Base-by-base conservation (phyloP, 441 rosid genomes). In the Gossypium schwendimanii region DNA sequence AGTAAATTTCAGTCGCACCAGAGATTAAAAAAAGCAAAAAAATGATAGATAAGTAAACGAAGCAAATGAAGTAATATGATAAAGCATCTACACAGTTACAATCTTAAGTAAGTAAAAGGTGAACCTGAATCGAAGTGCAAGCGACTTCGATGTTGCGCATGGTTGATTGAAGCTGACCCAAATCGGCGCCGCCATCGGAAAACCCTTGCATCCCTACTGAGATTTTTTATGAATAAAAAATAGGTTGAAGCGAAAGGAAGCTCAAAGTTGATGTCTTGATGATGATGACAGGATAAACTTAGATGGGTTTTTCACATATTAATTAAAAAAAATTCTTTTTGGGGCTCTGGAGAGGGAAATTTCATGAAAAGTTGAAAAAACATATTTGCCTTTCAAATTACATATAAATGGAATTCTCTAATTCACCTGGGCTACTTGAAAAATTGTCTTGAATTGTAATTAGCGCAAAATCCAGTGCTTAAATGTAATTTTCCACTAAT, bases 111-210 rank as follows among this genome's bases (percentile, higher is more conserved):
- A 63, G 73, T 70, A 72, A 80, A 64, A 17, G 18, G 18, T 65
- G 63, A 65, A 91, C 99, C 95, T 95, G 97, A 78, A 91, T 84
- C 71, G 91, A 85, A 78, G 96, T 76, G 86, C 98, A 95, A 64
- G 99, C 99, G 60, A 86, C 83, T 83, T 95, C 99, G 82, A 95
- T 93, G 82, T 97, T 84, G 20, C 80, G 91, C 99, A 95, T 90
- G 62, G 96, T 90, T 72, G 98, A 88, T 66, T 88, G 95, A 6
- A 93, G 87, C 71, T 84, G 93, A 28, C 87, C 85, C 80, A 91
- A 79, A 75, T 94, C 98, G 65, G 75, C 73, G 70, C 71, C 81
- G 41, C 78, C 85, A 49, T 73, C 85, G 53, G 86, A 55, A 79
- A 77, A 74, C 55, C 87, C 91, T 82, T 83, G 84, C 91, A 87